Evolutionary conservation across 129 eudicot species (phyloP).

Genomic region (Saussurea involucrata): DNA sequence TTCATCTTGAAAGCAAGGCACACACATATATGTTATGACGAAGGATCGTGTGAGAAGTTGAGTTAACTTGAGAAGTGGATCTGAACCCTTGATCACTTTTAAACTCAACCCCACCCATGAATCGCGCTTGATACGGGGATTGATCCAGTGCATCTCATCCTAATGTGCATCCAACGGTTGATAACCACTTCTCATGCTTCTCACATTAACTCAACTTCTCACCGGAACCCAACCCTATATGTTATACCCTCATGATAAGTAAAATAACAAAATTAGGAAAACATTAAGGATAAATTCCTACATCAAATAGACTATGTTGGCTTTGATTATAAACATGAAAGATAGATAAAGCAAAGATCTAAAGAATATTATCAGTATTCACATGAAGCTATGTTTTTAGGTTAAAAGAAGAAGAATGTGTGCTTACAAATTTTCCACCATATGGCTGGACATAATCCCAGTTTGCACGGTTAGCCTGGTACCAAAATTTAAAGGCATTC

Average conservation of each 20-base stretch:
- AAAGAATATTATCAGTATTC: not conserved
- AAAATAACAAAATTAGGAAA: not conserved
- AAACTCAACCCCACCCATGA: too few species aligned
- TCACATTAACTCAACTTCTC: too few species aligned
- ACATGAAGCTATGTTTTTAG: not conserved
- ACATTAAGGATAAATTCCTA: not conserved
- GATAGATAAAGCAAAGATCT: not conserved
- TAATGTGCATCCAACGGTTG: too few species aligned
- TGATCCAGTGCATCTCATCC: too few species aligned
- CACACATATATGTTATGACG: not conserved
- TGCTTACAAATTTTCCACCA: conserved; percentile 74
- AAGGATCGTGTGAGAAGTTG: too few species aligned
- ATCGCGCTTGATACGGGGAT: too few species aligned
- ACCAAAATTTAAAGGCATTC: not conserved
- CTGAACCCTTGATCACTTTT: too few species aligned
- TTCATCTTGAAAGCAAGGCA: not conserved
- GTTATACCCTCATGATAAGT: not conserved
- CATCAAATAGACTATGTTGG: not conserved
- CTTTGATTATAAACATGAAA: not conserved
- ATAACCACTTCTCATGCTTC: too few species aligned
- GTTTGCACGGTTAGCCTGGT: conserved; percentile 42
- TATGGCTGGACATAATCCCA: conserved; percentile 55
- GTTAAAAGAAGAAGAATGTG: not conserved
- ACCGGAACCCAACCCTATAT: too few species aligned
- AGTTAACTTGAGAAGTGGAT: too few species aligned